Base-by-base conservation (phyloP, 1,139 yeast genomes). In the Hyphopichia pseudoburtonii region DNA sequence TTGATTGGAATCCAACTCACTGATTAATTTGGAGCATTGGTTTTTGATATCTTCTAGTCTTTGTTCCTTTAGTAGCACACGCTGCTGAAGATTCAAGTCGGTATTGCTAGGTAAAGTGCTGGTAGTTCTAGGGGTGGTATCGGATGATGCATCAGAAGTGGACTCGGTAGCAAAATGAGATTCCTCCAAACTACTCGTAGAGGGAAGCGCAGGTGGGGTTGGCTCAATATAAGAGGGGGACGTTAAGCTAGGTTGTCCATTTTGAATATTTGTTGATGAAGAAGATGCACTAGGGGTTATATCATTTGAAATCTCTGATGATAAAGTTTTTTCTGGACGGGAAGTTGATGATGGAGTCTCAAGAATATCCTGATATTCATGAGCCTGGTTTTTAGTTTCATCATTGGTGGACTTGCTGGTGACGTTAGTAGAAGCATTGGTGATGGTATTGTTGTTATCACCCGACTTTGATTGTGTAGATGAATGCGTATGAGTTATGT, bases 21-120 rank as follows among this genome's bases (percentile, higher is more conserved):
- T 57, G 24, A 64, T 66, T 30, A 66, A 50, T 28, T 50, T 52
- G 7, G 64, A 54, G 41, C 71, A 65, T 43, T 66, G 71, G 34
- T 57, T 56, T 39, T 64, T 64, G 29, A 66, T 62, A 32, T 64
- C 70, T 35, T 60, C 58, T 18, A 66, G 48, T 15, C 56, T 51
- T 36, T 57, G 55, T 37, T 59, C 67, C 37, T 57, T 59, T 15
- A 42, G 17, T 12, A 31, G 21, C 10, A 48, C 37, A 19, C 45
- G 33, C 27, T 45, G 45, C 28, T 45, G 44, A 5, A 42, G 17
- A 22, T 23, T 23, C 18, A 30, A 16, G 8, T 42, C 44, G 12
- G 24, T 22, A 5, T 16, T 28, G 12, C 17, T 19, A 12, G 32
- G 32, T 21, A 30, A 25, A 2, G 39, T 22, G 16, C 24, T 22